Evolutionary conservation across 257 asterid species (phyloP).

Genomic region (Lycium barbarum): DNA sequence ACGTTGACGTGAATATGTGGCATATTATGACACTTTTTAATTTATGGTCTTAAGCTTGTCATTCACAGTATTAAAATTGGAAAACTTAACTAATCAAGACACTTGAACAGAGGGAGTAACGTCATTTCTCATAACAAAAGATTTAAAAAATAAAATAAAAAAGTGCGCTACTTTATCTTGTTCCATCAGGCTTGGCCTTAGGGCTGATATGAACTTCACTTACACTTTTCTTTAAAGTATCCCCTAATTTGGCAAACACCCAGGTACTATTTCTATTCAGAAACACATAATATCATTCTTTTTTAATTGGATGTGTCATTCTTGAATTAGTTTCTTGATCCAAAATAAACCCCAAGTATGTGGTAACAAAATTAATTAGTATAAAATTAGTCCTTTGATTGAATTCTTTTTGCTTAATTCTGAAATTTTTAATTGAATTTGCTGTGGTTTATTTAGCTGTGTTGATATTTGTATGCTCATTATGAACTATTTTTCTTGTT

Average conservation of each 20-base stretch:
- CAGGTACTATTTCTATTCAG: not conserved
- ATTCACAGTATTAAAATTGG: too few species aligned
- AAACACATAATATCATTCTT: not conserved
- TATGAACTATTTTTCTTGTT: not conserved
- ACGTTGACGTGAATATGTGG: too few species aligned
- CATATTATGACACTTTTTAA: too few species aligned
- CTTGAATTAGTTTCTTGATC: too few species aligned
- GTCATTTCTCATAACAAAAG: too few species aligned
- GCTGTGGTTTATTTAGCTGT: not conserved
- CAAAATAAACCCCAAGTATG: too few species aligned
- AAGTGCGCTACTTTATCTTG: not conserved
- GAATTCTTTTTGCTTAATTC: not conserved
- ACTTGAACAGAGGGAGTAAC: too few species aligned
- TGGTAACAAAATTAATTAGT: too few species aligned
- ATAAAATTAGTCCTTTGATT: not conserved
- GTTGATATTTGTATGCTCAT: not conserved
- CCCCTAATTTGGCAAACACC: not conserved
- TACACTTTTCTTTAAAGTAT: not conserved
- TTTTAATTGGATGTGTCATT: too few species aligned
- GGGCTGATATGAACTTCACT: not conserved
- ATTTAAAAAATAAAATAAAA: too few species aligned
- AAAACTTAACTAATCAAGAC: too few species aligned
- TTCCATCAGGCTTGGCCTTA: not conserved
- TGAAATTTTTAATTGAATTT: not conserved
- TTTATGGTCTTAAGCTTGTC: too few species aligned